Base-by-base conservation (phyloP, 75 land plant genomes). In the Selaginella moellendorffii region DNA sequence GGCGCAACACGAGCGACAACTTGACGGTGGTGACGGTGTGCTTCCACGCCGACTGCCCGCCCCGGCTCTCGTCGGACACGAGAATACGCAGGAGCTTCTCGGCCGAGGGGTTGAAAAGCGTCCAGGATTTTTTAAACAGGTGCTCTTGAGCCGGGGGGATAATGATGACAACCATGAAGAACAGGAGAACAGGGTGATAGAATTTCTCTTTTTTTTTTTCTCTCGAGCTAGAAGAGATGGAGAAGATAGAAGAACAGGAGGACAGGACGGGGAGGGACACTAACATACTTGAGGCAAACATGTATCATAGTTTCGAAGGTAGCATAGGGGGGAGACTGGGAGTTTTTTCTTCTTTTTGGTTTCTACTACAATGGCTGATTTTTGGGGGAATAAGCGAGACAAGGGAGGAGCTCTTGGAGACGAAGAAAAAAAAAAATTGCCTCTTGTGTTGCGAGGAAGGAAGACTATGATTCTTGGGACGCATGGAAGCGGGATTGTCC, bases 1-100 rank as follows among this genome's bases (percentile, higher is more conserved):
- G 78, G 64, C 66, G 96, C 53, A 72, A 80, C 26, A 77, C 85
- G 18, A 63, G 75, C 1, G 96, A 90, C 62, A 90, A 90, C 58
- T 67, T 90, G 22, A 75, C 96, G n/a, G 96, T 78, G 8, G 82
- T 90, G 1, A 77, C 79, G 5, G 89, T 90, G 8, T 90, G 91
- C 77, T 90, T 90, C 52, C 78, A 83, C 26, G 14, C 79, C 0
- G 74, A 77, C 30, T 75, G 90, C 0, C 96, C 96, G 0, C 87
- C 87, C 18, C 79, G 68, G 22, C 72, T 90, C 42, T 21, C 22
- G 17, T 81, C 82, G 0, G 78, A 72, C 1, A 1, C 69, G 19
- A 64, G 72, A 0, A 80, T 82, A 2, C 77, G 78, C 0, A 63
- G 83, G 54, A 82, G 85, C 72, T 75, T 85, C n/a, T 85, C 86